Conservation (phyloP, 371 early-diverging fungal species). For the Encephalitozoon hellem region DNA sequence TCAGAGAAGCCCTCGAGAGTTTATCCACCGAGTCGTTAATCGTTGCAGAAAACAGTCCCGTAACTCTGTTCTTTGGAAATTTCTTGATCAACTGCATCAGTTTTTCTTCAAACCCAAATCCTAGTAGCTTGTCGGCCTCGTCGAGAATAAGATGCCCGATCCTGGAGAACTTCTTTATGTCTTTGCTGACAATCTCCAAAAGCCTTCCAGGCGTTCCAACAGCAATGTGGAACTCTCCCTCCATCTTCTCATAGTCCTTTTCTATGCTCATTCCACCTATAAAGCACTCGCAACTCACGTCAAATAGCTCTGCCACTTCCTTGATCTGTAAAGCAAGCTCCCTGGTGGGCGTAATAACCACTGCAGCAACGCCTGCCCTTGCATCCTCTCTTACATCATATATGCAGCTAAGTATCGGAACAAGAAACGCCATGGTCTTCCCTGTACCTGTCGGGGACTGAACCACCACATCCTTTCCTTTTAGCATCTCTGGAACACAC, state of each 20-base stretch:
- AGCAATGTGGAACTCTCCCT: slow-evolving; percentile 76
- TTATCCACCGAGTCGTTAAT: slow-evolving; percentile 20
- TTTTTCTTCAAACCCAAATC: slow-evolving; percentile 36
- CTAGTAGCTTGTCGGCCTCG: slow-evolving; percentile 73
- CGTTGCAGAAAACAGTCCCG: slow-evolving; percentile 48
- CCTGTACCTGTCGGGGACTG: slow-evolving; percentile 92
- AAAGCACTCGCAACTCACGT: slow-evolving; percentile 80
- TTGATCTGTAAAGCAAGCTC: slow-evolving; percentile 86
- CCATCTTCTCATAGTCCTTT: slow-evolving; percentile 80
- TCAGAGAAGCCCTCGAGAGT: not conserved
- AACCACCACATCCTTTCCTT: slow-evolving; percentile 68
- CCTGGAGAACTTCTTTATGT: slow-evolving; percentile 33
- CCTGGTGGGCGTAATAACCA: slow-evolving; percentile 88
- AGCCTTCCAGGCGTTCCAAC: slow-evolving; percentile 93
- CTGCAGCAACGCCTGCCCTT: slow-evolving; percentile 55
- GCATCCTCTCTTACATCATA: not conserved
- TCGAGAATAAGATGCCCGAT: slow-evolving; percentile 73
- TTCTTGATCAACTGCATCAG: slow-evolving; percentile 18
- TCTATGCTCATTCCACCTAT: slow-evolving; percentile 91
- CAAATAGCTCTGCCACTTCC: slow-evolving; percentile 52
- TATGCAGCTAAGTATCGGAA: slow-evolving; percentile 65
- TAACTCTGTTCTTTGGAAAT: slow-evolving; percentile 22
- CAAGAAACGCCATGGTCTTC: slow-evolving; percentile 83
- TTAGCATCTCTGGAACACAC: slow-evolving; percentile 40
- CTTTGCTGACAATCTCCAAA: slow-evolving; percentile 82